phyloP scores from a whole-genome alignment of 441 rosid genomes.

The Euphorbia schlechtendalii region DNA sequence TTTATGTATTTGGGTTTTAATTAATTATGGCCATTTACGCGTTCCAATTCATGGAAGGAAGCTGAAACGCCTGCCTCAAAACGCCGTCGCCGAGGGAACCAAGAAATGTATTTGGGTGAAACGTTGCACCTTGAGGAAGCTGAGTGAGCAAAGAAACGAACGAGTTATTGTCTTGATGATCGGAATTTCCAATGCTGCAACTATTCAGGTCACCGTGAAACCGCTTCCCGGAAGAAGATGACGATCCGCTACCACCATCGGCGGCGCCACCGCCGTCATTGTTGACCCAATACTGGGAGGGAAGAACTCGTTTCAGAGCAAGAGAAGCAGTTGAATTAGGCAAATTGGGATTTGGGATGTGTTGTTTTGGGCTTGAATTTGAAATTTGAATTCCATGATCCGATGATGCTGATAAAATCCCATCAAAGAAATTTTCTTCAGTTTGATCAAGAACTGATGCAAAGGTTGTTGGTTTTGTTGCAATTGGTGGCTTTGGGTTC shows the following conservation, averaged over 20 bases:
- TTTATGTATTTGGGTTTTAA: not conserved
- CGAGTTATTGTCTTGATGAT: conserved; percentile 31
- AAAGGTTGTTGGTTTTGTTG: conserved; percentile 20
- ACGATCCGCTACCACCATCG: not conserved
- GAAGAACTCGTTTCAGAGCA: conserved; percentile 24
- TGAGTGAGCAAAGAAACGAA: conserved; percentile 67
- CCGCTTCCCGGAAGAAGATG: conserved; percentile 36
- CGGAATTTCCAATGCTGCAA: conserved; percentile 16
- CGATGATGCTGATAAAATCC: conserved; percentile 33
- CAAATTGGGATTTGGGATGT: conserved; percentile 20
- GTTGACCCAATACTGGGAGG: conserved; percentile 35
- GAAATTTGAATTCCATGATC: conserved; percentile 23
- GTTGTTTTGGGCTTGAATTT: conserved; percentile 7
- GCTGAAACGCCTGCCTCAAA: conserved; percentile 57
- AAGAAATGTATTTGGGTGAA: conserved; percentile 38
- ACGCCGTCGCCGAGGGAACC: conserved; percentile 46
- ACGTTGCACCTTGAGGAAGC: conserved; percentile 44
- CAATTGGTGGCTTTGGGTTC: conserved; percentile 14
- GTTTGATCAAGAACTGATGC: conserved; percentile 45
- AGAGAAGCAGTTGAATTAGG: conserved; percentile 22
- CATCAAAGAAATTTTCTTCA: conserved; percentile 57
- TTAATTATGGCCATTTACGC: conserved; percentile 19
- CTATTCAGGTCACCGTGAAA: conserved; percentile 53
- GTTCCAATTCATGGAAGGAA: conserved; percentile 61
- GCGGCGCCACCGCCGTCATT: not conserved